Conservation (phyloP, 2,329 filamentous ascomycete species). For the Colletotrichum chlorophyti region DNA sequence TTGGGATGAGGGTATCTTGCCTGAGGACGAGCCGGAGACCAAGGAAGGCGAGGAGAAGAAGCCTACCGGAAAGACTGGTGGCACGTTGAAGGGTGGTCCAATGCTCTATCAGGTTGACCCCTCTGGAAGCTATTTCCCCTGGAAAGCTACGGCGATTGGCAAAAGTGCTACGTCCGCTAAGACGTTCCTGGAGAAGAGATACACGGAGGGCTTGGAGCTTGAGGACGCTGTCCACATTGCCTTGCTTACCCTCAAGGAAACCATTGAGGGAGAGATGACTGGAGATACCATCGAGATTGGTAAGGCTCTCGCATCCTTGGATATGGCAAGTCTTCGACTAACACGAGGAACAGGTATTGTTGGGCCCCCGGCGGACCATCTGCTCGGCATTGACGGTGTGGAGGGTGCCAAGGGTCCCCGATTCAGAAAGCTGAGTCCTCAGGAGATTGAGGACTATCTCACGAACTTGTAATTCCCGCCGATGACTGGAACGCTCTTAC, state of each 20-base stretch:
- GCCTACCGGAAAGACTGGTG: conserved; percentile 85
- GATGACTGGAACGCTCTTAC: conserved; percentile 33
- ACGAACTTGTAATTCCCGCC: conserved; percentile 83
- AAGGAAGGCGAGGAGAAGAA: conserved; percentile 72
- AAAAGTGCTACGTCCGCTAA: conserved; percentile 98
- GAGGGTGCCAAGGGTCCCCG: conserved; percentile 84
- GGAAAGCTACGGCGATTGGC: conserved; percentile 98
- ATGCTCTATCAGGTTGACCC: conserved; percentile 99
- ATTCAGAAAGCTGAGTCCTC: conserved; percentile 93
- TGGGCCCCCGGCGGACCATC: conserved; percentile 89
- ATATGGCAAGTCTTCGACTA: not conserved
- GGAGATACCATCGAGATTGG: conserved; percentile 98
- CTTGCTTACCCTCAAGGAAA: conserved; percentile 96
- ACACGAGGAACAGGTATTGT: conserved; percentile 75
- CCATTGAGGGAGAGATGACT: conserved; percentile 99
- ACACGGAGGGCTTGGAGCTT: conserved; percentile 94
- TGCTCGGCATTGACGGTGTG: conserved; percentile 90
- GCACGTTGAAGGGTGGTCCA: conserved; percentile 92
- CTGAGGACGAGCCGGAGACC: conserved; percentile 70
- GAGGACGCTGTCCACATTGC: conserved; percentile 99
- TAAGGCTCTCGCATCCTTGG: conserved; percentile 50
- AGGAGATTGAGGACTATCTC: conserved; percentile 99
- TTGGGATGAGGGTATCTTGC: conserved; percentile 96
- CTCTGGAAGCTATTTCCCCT: conserved; percentile 98
- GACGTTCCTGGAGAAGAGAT: conserved; percentile 99